These are phyloP conservation scores for Venturia oleaginea DNA, from an alignment of 2,329 filamentous ascomycete genomes.

Conservation along the genomic window DNA sequence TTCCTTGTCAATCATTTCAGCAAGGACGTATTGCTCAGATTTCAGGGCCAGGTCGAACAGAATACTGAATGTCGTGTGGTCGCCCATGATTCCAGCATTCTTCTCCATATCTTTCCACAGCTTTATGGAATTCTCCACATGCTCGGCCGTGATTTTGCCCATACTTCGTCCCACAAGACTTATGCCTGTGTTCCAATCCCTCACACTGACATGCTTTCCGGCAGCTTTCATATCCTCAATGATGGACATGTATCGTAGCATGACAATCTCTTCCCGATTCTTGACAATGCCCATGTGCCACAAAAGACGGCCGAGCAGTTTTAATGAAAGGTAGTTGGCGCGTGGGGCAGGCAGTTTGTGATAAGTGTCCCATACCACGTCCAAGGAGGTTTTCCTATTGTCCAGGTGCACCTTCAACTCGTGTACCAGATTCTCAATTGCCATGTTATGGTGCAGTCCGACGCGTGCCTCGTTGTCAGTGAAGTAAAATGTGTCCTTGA, in stretches of 20 bases:
- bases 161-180: conserved; percentile 68
- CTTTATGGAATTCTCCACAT: conserved; percentile 61
- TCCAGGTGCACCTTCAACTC: background rate
- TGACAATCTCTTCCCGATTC: conserved; percentile 53
- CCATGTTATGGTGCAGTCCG: background rate
- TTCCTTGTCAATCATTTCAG: conserved; percentile 76
- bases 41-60: conserved; percentile 84
- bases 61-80: conserved; percentile 83
- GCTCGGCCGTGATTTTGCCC: conserved; percentile 44
- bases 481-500: conserved; percentile 6
- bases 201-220: conserved; percentile 56
- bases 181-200: conserved; percentile 79
- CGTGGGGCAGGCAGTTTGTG: conserved; percentile 44
- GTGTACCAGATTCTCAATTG: background rate
- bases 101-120: conserved; percentile 89
- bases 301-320: conserved; percentile 54
- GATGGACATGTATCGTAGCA: conserved; percentile 64
- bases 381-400: conserved; percentile 29
- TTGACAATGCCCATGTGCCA: conserved; percentile 57
- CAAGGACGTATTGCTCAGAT: conserved; percentile 71
- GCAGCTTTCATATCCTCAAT: conserved; percentile 73
- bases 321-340: conserved; percentile 39
- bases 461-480: conserved; percentile 1
- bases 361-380: conserved; percentile 45
- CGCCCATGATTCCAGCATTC: conserved; percentile 53